These are phyloP conservation scores for Septoria petroselini DNA, from an alignment of 2,329 filamentous ascomycete genomes.

Conservation along the genomic window DNA sequence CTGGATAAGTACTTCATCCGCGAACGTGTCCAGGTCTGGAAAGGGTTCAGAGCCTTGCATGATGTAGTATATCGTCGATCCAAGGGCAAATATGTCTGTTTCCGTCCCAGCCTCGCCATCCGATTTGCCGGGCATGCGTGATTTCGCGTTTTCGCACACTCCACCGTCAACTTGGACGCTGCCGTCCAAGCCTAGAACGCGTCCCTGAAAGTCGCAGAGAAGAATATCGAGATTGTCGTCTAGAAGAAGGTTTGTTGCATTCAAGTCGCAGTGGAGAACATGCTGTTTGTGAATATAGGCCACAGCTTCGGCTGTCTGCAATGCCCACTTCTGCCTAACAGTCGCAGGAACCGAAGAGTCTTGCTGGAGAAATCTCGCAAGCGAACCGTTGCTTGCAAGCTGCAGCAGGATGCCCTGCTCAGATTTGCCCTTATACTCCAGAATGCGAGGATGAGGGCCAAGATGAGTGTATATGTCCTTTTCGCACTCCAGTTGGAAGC, in stretches of 20 bases:
- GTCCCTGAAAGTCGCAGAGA: conserved; percentile 6
- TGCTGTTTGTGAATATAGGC: background rate
- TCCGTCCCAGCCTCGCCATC: background rate
- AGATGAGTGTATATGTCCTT: background rate
- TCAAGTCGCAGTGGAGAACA: conserved; percentile 7
- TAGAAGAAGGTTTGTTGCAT: conserved; percentile 1
- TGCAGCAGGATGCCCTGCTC: conserved; percentile 1
- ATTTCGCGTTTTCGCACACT: background rate
- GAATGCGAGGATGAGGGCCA: background rate
- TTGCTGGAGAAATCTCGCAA: background rate
- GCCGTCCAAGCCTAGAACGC: background rate
- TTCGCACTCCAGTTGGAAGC: background rate
- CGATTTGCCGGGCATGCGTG: conserved; percentile 1
- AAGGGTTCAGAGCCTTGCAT: conserved; percentile 7
- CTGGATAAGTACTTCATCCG: background rate
- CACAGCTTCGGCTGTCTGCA: conserved; percentile 1
- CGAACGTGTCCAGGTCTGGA: conserved; percentile 1
- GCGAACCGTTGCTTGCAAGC: background rate
- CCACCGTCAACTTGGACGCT: background rate
- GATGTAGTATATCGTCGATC: conserved; percentile 1
- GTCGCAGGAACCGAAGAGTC: background rate
- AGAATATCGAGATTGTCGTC: background rate
- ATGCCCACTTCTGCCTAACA: background rate
- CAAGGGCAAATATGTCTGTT: conserved; percentile 4
- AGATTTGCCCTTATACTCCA: conserved; percentile 1